Evolutionary conservation across 768 basidiomycete genomes (phyloP).

Genomic region (Amanita inopinata): DNA sequence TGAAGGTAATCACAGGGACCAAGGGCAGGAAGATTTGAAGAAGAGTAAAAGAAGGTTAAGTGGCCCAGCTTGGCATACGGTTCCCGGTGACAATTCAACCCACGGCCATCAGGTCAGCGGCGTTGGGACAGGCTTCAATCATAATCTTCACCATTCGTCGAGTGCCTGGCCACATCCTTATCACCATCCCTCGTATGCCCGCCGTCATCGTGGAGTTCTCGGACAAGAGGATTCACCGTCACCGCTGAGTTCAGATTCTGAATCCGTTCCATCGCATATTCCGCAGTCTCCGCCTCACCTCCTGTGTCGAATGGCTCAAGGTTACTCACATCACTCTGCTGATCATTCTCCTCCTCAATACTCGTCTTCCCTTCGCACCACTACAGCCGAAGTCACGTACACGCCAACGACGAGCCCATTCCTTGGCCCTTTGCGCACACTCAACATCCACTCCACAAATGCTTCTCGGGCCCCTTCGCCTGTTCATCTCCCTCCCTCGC

Average conservation of each 20-base stretch:
- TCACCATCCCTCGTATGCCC: slow-evolving; percentile 27
- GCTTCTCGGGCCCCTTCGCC: slow-evolving; percentile 68
- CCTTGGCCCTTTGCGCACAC: slow-evolving; percentile 65
- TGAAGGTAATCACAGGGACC: slow-evolving; percentile 18
- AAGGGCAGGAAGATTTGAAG: slow-evolving; percentile 16
- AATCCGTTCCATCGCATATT: slow-evolving; percentile 29
- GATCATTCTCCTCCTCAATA: slow-evolving; percentile 24
- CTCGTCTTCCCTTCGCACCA: slow-evolving; percentile 21
- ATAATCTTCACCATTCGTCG: slow-evolving; percentile 18
- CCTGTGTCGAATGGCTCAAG: slow-evolving; percentile 19
- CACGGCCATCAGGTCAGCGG: slow-evolving; percentile 13
- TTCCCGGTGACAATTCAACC: slow-evolving; percentile 11
- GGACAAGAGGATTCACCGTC: slow-evolving; percentile 56
- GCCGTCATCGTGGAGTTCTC: slow-evolving; percentile 11
- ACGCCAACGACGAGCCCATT: slow-evolving; percentile 77
- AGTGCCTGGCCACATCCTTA: slow-evolving; percentile 32
- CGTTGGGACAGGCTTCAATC: slow-evolving; percentile 14
- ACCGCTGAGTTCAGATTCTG: slow-evolving; percentile 61
- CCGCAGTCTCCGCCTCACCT: slow-evolving; percentile 25
- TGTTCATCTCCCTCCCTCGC: slow-evolving; percentile 49
- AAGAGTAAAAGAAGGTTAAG: slow-evolving; percentile 36
- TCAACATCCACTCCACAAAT: slow-evolving; percentile 64
- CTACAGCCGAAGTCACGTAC: slow-evolving; percentile 26
- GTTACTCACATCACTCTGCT: slow-evolving; percentile 13
- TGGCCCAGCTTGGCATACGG: slow-evolving; percentile 47